Base-by-base conservation (phyloP, 306 rosid species). In the Styphnolobium japonicum region DNA sequence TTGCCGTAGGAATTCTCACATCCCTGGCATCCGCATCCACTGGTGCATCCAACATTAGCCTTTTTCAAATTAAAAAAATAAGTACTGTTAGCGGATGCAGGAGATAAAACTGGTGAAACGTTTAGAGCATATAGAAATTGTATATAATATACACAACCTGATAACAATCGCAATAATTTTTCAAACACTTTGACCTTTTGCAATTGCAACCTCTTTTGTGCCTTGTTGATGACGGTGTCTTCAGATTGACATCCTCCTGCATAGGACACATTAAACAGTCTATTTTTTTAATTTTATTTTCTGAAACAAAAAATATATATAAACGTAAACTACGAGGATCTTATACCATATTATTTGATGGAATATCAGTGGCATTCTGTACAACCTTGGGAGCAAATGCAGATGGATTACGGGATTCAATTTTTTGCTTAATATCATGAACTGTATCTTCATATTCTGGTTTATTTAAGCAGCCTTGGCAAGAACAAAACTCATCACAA, bases 111-210 rank as follows among this genome's bases (percentile, higher is more conserved):
- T 29, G 27, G 76, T 45, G 58, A 45, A 63, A 71, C 39, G 40
- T 64, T 37, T 76, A 55, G 70, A 51, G 55, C 67, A 66, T 39
- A 71, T 55, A 23, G n/a, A 56, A 29, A 79, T n/a, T 7, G 7
- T 10, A 40, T 8, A 79, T 60, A 67, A 70, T 34, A 66, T 40
- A 58, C 52, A 42, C 76, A 80, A 90, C 98, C 94, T 89, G 94
- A 69, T 63, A 93, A 83, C 98, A 93, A 87, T 91, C 94, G 49
- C 98, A 93, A 81, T 93, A 93, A 66, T 85, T 89, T 85, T 93
- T 91, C 29, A 22, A 23, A 79, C 98, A 93, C 94, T 56, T 87
- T 60, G 97, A 91, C 81, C 74, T 85, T 81, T 89, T 91, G 88
- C 97, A 93, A 37, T 79, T 93, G 84, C 96, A 93, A 58, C 97